These are phyloP conservation scores for Penicillium ochrochloron DNA, from an alignment of 495 filamentous ascomycete genomes.

Conservation along the genomic window DNA sequence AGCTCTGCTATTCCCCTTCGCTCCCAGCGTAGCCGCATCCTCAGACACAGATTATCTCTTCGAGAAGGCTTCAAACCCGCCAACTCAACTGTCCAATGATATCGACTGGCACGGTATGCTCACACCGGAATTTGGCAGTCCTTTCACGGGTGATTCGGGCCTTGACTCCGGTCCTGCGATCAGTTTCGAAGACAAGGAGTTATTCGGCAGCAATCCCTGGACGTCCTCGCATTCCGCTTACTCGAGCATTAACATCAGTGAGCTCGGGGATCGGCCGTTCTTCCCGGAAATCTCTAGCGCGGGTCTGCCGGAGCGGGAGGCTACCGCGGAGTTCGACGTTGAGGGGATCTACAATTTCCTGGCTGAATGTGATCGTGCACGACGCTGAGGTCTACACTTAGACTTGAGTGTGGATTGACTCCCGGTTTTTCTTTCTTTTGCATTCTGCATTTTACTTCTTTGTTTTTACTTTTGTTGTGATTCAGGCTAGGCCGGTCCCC, in stretches of 20 bases:
- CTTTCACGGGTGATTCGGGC: constrained; percentile 31
- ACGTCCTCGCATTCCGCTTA: constrained; percentile 53
- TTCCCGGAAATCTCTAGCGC: constrained; percentile 43
- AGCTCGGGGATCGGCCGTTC: constrained; percentile 51
- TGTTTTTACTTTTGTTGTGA: constrained; percentile 13
- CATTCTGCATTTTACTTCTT: constrained; percentile 1
- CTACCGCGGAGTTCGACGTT: constrained; percentile 67
- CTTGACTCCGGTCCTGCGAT: constrained; percentile 32
- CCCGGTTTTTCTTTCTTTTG: constrained; percentile 17
- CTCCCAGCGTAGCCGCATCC: constrained; percentile 58
- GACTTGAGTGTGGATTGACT: not conserved
- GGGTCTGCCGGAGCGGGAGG: constrained; percentile 39
- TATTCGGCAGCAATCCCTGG: constrained; percentile 57
- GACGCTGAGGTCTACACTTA: constrained; percentile 16
- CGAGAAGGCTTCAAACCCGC: constrained; percentile 28
- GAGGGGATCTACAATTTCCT: constrained; percentile 89
- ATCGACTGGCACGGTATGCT: constrained; percentile 65
- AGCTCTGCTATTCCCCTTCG: constrained; percentile 84
- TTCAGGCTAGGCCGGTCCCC: constrained; percentile 15
- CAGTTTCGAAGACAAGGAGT: constrained; percentile 53
- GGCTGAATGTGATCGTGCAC: constrained; percentile 77
- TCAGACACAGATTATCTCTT: constrained; percentile 42
- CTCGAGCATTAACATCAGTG: constrained; percentile 58
- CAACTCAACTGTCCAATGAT: constrained; percentile 35
- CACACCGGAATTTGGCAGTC: constrained; percentile 41